Evolutionary conservation across 2,329 filamentous ascomycete genomes (phyloP), one percentile per base, ranked within the genome.

Genomic region (Curvularia verruculosa): DNA sequence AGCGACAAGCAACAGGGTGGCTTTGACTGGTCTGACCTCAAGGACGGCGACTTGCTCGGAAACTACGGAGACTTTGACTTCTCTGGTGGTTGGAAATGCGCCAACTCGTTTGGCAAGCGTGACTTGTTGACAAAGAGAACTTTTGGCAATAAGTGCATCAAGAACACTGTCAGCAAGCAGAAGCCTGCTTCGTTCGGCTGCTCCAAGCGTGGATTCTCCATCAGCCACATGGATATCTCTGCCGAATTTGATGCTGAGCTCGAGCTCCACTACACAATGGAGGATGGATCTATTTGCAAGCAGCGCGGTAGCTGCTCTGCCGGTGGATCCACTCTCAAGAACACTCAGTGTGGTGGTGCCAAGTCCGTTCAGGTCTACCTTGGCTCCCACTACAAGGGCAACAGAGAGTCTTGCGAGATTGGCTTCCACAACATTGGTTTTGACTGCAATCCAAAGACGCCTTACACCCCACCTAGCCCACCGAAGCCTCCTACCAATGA

Each of bases 321-420:
- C 53, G 80, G 83, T 15, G 91, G 91, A 69, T 88, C 86, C 56
- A 85, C 84, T 45, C 83, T 97, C 69, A 80, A 86, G 79, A 97
- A 97, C 85, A 86, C 82, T 59, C 92, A 97, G 83, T 98, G 94
- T 76, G 94, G 92, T 85, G 93, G 93, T 78, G 93, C 94, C 64
- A 91, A 84, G 74, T 87, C 86, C 56, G 92, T 97, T 60, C 87
- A 85, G 52, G 87, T 97, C 74, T 80, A 82, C 63, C 77, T 85
- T 56, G 85, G 88, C 21, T 61, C 66, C 51, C 64, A 69, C 52
- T 60, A 69, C 72, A 79, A 85, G 61, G 76, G 83, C 51, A 77
- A 75, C 61, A 82, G 83, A 71, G 78, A 82, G 47, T 79, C 78
- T 68, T 95, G 91, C 81, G 83, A 84, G 67, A 83, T 96, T 68